Evolutionary conservation across 257 asterid genomes (phyloP).

Genomic region (Solanum chiquidenum): DNA sequence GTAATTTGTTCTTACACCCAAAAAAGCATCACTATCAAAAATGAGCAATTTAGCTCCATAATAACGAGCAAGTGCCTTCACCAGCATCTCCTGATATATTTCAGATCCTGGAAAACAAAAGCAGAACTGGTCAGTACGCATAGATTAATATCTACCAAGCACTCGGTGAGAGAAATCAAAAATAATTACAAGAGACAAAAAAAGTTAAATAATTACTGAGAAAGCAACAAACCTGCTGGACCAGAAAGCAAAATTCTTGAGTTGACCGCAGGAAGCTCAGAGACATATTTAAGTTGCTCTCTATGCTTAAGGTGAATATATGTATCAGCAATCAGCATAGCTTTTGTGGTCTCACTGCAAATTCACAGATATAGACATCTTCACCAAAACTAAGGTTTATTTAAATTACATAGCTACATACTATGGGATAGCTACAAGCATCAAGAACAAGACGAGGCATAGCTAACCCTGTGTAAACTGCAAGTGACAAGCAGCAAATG

Average conservation of each 20-base stretch:
- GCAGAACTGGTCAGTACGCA: not conserved
- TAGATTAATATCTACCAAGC: not conserved
- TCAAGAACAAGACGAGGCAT: not conserved
- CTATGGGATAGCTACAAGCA: not conserved
- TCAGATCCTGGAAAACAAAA: conserved; percentile 50
- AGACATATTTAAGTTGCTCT: conserved; percentile 51
- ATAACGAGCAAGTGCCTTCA: conserved; percentile 74
- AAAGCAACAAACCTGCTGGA: conserved; percentile 60
- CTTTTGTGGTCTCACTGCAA: conserved; percentile 80
- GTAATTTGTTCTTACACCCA: conserved; percentile 43
- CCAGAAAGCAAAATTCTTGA: conserved; percentile 84
- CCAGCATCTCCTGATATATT: conserved; percentile 86
- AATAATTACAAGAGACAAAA: not conserved
- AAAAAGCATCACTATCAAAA: conserved; percentile 52
- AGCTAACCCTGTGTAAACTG: not conserved
- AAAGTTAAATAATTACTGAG: not conserved
- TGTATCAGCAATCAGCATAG: conserved; percentile 67
- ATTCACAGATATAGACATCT: conserved; percentile 5
- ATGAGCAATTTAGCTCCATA: conserved; percentile 79
- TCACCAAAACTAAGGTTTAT: not conserved
- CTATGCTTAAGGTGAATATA: conserved; percentile 66
- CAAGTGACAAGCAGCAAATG: not conserved
- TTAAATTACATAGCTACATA: not conserved
- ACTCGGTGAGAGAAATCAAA: not conserved
- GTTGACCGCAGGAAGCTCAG: conserved; percentile 68